Conservation (phyloP, 2,329 filamentous ascomycete species). For the Aspergillus pseudonomiae region DNA sequence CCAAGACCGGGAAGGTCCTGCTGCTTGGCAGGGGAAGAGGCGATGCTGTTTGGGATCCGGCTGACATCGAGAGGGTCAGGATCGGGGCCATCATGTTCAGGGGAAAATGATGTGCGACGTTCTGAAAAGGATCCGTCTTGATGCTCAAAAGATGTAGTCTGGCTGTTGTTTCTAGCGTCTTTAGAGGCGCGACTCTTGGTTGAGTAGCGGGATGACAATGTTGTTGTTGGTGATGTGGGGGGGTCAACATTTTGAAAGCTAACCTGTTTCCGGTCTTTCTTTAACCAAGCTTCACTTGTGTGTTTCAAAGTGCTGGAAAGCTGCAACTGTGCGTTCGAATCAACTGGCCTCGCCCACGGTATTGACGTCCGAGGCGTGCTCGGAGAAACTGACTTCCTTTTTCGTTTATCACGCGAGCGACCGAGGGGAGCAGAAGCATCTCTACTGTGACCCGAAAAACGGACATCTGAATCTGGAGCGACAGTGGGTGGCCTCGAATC, state of each 20-base stretch:
- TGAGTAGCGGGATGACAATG: slow-evolving; percentile 23
- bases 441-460: background rate
- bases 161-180: background rate
- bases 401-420: background rate
- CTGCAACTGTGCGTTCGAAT: background rate
- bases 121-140: background rate
- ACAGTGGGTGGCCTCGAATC: slow-evolving; percentile 5
- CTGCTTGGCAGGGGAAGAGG: background rate
- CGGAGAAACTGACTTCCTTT: slow-evolving; percentile 8
- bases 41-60: background rate
- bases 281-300: slow-evolving; percentile 30
- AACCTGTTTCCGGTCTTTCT: slow-evolving; percentile 31
- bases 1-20: background rate
- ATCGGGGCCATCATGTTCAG: background rate
- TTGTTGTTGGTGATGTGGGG: slow-evolving; percentile 39
- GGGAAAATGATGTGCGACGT: background rate
- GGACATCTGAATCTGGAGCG: background rate
- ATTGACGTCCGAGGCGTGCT: slow-evolving; percentile 9
- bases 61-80: background rate
- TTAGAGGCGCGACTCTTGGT: slow-evolving; percentile 12
- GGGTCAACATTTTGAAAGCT: slow-evolving; percentile 37
- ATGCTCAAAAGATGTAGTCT: background rate
- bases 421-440: background rate
- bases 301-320: slow-evolving; percentile 7
- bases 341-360: slow-evolving; percentile 1